These are phyloP conservation scores for Aspergillus luchuensis DNA, from an alignment of 2,329 filamentous ascomycete species.

Conservation along the genomic window DNA sequence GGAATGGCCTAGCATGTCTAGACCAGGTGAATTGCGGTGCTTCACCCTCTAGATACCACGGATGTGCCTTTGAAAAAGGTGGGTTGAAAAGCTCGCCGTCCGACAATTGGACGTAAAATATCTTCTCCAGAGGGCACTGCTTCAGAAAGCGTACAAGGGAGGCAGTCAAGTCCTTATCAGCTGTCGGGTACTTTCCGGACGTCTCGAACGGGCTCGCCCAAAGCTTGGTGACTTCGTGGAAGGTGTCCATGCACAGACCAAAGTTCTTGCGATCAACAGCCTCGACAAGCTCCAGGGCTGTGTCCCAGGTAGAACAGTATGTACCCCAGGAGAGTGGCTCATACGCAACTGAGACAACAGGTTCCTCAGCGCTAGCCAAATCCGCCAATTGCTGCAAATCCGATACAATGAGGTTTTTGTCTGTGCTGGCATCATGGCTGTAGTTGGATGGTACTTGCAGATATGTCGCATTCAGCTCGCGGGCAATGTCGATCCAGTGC, in stretches of 20 bases:
- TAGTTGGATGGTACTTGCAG: constrained; percentile 39
- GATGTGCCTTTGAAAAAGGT: constrained; percentile 32
- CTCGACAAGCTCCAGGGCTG: constrained; percentile 28
- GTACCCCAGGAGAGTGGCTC: constrained; percentile 39
- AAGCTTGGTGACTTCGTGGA: constrained; percentile 36
- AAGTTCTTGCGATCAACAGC: constrained; percentile 39
- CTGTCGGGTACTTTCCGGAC: constrained; percentile 29
- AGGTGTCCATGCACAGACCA: constrained; percentile 42
- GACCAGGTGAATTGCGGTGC: constrained; percentile 34
- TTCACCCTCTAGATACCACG: constrained; percentile 33
- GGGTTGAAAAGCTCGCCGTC: constrained; percentile 39
- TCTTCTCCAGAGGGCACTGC: constrained; percentile 29
- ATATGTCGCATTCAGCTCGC: constrained; percentile 28
- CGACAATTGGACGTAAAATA: constrained; percentile 41
- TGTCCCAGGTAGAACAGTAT: constrained; percentile 38
- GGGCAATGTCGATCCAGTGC: constrained; percentile 36
- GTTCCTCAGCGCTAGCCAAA: constrained; percentile 24
- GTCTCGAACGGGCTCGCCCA: constrained; percentile 34
- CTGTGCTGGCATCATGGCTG: constrained; percentile 25
- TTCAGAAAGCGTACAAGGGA: constrained; percentile 27
- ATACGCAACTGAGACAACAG: constrained; percentile 37
- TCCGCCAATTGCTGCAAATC: constrained; percentile 38
- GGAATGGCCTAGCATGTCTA: constrained; percentile 35
- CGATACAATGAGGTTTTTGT: constrained; percentile 29
- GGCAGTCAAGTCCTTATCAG: constrained; percentile 21